Evolutionary conservation across 192 early-diverging fungal genomes (phyloP).

Genomic region (Globomyces pollinis-pini): DNA sequence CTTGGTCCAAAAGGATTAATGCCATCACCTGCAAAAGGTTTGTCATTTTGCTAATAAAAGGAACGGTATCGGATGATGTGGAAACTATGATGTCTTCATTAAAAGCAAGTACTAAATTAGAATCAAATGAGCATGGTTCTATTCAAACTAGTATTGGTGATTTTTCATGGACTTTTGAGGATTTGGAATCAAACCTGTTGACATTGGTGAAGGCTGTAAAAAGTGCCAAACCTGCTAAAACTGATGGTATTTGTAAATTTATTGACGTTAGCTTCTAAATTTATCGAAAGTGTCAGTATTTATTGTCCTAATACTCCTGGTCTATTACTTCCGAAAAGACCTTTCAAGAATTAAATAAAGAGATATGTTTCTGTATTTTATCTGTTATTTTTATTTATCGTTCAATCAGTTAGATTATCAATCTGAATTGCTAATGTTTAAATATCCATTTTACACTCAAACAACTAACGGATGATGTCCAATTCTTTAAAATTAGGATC

Average conservation of each 20-base stretch:
- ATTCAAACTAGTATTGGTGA: neutral
- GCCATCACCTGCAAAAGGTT: conserved; percentile 65
- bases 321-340: conserved; percentile 23
- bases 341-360: conserved; percentile 5
- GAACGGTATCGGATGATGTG: conserved; percentile 6
- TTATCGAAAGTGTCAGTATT: conserved; percentile 26
- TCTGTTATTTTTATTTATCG: no score
- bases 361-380: neutral
- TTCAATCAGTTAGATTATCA: no score
- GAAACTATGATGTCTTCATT: neutral
- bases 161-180: neutral
- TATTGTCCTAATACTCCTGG: conserved; percentile 29
- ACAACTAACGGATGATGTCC: no score
- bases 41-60: no score
- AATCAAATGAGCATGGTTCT: conserved; percentile 4
- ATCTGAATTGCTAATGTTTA: no score
- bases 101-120: neutral
- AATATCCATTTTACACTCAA: no score
- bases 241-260: conserved; percentile 20
- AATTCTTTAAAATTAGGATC: no score
- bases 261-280: conserved; percentile 21
- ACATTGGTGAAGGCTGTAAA: conserved; percentile 24
- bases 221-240: conserved; percentile 22
- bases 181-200: conserved; percentile 26
- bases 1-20: conserved; percentile 94